phyloP scores from a whole-genome alignment of 75 land plant genomes.

The Cunninghamia lanceolata region DNA sequence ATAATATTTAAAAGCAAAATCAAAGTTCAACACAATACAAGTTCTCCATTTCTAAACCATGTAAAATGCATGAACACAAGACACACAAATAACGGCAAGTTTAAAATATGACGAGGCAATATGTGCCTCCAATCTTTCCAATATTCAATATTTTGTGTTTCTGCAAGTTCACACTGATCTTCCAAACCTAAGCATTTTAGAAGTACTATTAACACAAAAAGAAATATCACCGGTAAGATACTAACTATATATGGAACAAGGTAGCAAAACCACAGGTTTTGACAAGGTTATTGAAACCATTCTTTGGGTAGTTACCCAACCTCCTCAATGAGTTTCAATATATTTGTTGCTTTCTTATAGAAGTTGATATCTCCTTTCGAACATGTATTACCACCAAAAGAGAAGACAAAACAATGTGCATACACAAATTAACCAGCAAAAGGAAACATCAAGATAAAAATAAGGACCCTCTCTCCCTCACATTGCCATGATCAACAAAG shows the following conservation, averaged over 20 bases:
- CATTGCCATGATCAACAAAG: neutral
- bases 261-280: neutral
- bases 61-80: neutral
- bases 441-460: neutral
- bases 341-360: neutral
- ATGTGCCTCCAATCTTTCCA: neutral
- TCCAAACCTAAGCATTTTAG: neutral
- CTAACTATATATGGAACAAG: neutral
- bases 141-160: neutral
- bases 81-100: neutral
- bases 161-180: neutral
- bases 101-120: neutral
- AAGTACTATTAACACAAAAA: neutral
- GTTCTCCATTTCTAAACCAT: neutral
- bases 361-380: neutral
- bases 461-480: neutral
- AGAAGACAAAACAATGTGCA: neutral
- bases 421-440: neutral
- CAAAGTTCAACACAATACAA: neutral
- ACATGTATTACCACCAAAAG: neutral
- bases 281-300: neutral
- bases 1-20: neutral
- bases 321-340: neutral
- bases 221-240: neutral
- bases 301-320: neutral